These are phyloP conservation scores for Agrocybe pediades DNA, from an alignment of 768 basidiomycete species.

Conservation along the genomic window DNA sequence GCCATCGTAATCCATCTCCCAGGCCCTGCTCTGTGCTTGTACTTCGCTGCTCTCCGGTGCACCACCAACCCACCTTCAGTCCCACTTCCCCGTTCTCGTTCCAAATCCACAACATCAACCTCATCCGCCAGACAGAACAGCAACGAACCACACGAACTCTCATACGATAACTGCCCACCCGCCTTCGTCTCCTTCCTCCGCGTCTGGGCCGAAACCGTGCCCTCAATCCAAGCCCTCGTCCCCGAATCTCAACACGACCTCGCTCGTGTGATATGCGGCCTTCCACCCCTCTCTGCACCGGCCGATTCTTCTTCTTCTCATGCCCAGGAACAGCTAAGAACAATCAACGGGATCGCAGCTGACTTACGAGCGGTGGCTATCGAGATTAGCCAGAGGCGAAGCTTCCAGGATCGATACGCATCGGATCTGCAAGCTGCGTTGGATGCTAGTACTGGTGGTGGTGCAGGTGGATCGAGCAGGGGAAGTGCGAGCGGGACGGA, in stretches of 20 bases:
- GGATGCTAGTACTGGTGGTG: too few relatives aligned
- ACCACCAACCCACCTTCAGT: constrained; percentile 80
- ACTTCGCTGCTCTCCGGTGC: constrained; percentile 80
- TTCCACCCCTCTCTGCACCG: constrained; percentile 42
- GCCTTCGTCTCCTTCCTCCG: constrained; percentile 67
- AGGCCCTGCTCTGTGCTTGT: constrained; percentile 84
- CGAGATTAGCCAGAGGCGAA: constrained; percentile 81
- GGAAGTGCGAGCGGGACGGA: constrained; percentile 37
- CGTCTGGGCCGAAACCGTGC: constrained; percentile 73
- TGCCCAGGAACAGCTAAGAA: constrained; percentile 36
- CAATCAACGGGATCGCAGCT: constrained; percentile 66
- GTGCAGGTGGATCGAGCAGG: too few relatives aligned
- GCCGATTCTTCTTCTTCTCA: not conserved
- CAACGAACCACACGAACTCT: constrained; percentile 56
- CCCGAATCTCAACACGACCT: constrained; percentile 81
- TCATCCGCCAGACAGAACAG: constrained; percentile 10
- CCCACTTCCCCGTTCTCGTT: constrained; percentile 62
- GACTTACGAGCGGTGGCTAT: constrained; percentile 86
- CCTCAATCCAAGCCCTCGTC: constrained; percentile 58
- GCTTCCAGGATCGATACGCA: constrained; percentile 81
- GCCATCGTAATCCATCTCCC: too few relatives aligned
- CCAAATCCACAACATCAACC: too few relatives aligned
- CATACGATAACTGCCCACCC: constrained; percentile 67
- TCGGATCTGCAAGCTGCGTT: constrained; percentile 77
- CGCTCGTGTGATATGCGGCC: constrained; percentile 75